Conservation (phyloP, 1,139 yeast genomes). For the Magnusiomyces tetraspermus region DNA sequence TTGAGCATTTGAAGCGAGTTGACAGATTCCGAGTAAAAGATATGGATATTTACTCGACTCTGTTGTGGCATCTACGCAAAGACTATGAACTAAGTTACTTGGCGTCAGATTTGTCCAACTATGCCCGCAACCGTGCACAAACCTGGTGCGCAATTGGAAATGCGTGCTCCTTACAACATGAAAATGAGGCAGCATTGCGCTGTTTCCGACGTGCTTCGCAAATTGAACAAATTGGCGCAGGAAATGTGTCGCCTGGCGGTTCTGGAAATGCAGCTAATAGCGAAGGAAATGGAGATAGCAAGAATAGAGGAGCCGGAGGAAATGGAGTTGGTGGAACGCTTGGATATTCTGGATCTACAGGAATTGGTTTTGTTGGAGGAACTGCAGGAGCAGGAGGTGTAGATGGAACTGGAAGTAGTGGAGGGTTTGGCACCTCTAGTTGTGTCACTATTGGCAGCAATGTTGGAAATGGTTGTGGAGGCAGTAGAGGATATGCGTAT, state of each 20-base stretch:
- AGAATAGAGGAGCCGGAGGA: not conserved
- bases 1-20: slow-evolving; percentile 48
- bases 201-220: slow-evolving; percentile 76
- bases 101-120: slow-evolving; percentile 70
- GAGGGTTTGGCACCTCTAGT: slow-evolving; percentile 1
- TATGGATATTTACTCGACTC: slow-evolving; percentile 85
- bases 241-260: not conserved
- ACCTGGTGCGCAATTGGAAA: slow-evolving; percentile 94
- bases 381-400: not conserved
- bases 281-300: not conserved
- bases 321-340: not conserved
- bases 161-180: slow-evolving; percentile 70
- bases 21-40: slow-evolving; percentile 81
- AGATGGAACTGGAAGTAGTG: slow-evolving; percentile 1
- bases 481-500: slow-evolving; percentile 32
- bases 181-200: slow-evolving; percentile 82
- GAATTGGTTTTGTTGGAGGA: not conserved
- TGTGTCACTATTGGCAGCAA: not conserved
- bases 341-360: slow-evolving; percentile 1
- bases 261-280: not conserved
- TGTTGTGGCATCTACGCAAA: slow-evolving; percentile 86
- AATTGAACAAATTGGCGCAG: slow-evolving; percentile 57
- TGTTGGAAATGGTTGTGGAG: slow-evolving; percentile 1
- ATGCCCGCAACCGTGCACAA: slow-evolving; percentile 58
- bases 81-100: slow-evolving; percentile 72